These are phyloP conservation scores for Scenedesmus sp. DNA, from an alignment of 163 green algal genomes.

Conservation along the genomic window DNA sequence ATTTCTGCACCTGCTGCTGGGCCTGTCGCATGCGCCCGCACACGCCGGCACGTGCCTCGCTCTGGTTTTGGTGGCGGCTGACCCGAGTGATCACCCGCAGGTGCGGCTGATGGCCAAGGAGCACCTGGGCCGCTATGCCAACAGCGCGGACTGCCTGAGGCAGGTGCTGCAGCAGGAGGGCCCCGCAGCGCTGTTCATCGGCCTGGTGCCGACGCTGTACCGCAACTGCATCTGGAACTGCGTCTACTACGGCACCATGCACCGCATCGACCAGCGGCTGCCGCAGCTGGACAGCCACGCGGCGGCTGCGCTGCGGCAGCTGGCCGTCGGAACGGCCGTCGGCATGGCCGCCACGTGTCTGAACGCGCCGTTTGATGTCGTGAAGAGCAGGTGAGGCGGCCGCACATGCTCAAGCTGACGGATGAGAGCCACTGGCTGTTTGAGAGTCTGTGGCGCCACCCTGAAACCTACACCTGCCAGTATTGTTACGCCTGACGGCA, in stretches of 20 bases:
- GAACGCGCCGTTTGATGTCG: constrained; percentile 75
- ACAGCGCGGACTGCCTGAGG: constrained; percentile 66
- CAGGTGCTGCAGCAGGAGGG: constrained; percentile 65
- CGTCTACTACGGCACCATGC: constrained; percentile 72
- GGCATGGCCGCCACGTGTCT: constrained; percentile 67
- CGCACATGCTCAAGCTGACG: no score
- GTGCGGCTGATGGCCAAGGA: constrained; percentile 75
- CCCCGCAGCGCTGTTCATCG: constrained; percentile 60
- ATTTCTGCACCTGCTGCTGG: no score
- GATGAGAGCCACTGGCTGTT: no score
- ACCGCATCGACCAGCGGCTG: constrained; percentile 45
- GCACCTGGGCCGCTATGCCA: constrained; percentile 70
- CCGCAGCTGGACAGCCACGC: constrained; percentile 4
- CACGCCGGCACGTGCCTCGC: no score
- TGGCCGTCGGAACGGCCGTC: constrained; percentile 58
- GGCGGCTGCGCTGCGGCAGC: constrained; percentile 14
- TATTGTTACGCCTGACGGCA: no score
- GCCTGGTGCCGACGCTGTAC: constrained; percentile 67
- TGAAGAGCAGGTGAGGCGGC: constrained; percentile 61
- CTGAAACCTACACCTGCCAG: no score
- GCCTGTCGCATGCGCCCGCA: no score
- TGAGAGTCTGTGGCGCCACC: no score
- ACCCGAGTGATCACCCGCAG: no score
- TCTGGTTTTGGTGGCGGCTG: no score
- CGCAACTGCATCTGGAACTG: constrained; percentile 75